Conservation (phyloP, 2,329 filamentous ascomycete species). For the Didymella sp. region DNA sequence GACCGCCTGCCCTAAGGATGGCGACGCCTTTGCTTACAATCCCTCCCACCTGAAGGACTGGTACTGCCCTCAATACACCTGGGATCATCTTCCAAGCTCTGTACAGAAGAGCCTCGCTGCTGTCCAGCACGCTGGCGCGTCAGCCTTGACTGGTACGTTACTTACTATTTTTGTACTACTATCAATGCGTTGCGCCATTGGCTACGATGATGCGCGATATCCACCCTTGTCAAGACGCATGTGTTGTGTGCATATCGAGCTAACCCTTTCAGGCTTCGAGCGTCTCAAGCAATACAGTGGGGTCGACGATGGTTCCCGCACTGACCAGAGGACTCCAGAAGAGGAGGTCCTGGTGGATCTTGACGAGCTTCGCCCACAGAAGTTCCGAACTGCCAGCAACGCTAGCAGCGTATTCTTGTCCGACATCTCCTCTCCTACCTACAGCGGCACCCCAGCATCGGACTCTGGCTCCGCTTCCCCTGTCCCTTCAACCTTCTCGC, state of each 20-base stretch:
- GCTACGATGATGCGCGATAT: constrained; percentile 16
- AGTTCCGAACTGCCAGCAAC: constrained; percentile 38
- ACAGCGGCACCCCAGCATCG: constrained; percentile 33
- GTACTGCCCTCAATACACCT: constrained; percentile 49
- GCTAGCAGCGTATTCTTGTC: constrained; percentile 42
- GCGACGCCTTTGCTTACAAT: constrained; percentile 49
- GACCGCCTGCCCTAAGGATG: constrained; percentile 44
- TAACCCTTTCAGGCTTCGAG: constrained; percentile 38
- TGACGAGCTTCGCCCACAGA: constrained; percentile 35
- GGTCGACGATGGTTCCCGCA: constrained; percentile 19
- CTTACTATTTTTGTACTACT: constrained; percentile 20
- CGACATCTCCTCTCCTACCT: constrained; percentile 34
- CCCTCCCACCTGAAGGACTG: constrained; percentile 49
- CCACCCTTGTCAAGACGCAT: constrained; percentile 12
- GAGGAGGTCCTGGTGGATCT: constrained; percentile 36
- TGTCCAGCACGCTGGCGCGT: constrained; percentile 55
- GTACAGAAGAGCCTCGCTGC: constrained; percentile 45
- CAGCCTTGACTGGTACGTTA: constrained; percentile 52
- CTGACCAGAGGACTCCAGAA: constrained; percentile 27
- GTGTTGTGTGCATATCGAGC: constrained; percentile 13
- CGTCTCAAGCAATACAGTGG: constrained; percentile 40
- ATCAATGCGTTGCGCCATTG: constrained; percentile 9
- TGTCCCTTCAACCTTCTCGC: constrained; percentile 25
- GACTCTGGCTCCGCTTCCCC: constrained; percentile 38
- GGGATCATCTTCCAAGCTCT: constrained; percentile 45